phyloP scores from a whole-genome alignment of 768 basidiomycete genomes.

The Vishniacozyma victoriae region DNA sequence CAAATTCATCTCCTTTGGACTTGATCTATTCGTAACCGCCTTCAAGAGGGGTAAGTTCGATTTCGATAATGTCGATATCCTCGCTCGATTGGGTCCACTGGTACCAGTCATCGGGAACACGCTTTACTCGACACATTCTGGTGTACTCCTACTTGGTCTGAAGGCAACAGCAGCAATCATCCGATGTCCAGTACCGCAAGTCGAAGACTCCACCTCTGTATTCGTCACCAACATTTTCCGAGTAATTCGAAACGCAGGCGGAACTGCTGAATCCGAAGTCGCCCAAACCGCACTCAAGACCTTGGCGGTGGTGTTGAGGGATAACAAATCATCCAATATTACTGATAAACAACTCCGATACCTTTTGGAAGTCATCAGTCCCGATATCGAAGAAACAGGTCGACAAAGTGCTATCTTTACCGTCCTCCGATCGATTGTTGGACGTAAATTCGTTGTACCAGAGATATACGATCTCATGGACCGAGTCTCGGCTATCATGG shows the following conservation, averaged over 20 bases:
- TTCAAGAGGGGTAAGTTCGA: conserved; percentile 80
- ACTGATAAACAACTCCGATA: conserved; percentile 84
- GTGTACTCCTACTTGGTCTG: conserved; percentile 68
- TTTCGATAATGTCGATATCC: conserved; percentile 64
- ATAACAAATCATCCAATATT: conserved; percentile 69
- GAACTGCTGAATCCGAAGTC: conserved; percentile 74
- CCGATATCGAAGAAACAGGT: conserved; percentile 82
- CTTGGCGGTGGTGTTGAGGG: conserved; percentile 81
- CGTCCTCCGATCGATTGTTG: conserved; percentile 81
- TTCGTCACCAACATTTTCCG: conserved; percentile 76
- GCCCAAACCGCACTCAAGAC: conserved; percentile 83
- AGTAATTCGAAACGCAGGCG: conserved; percentile 74
- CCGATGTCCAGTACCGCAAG: conserved; percentile 72
- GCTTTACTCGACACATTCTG: conserved; percentile 72
- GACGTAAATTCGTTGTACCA: conserved; percentile 83
- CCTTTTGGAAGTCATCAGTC: conserved; percentile 74
- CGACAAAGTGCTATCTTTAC: conserved; percentile 82
- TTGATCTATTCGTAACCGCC: conserved; percentile 84
- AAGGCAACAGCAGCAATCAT: conserved; percentile 73
- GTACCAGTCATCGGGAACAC: conserved; percentile 83
- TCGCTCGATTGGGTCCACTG: conserved; percentile 80
- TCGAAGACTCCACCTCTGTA: conserved; percentile 70
- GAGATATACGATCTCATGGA: conserved; percentile 98
- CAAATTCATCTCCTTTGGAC: conserved; percentile 83
- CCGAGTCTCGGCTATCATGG: conserved; percentile 80